A percentile compares a stretch with the other conserved stretches of the same genome.
phyloP scores from a whole-genome alignment of 2,329 filamentous ascomycete species.

The Chalaropsis thielavioides region DNA sequence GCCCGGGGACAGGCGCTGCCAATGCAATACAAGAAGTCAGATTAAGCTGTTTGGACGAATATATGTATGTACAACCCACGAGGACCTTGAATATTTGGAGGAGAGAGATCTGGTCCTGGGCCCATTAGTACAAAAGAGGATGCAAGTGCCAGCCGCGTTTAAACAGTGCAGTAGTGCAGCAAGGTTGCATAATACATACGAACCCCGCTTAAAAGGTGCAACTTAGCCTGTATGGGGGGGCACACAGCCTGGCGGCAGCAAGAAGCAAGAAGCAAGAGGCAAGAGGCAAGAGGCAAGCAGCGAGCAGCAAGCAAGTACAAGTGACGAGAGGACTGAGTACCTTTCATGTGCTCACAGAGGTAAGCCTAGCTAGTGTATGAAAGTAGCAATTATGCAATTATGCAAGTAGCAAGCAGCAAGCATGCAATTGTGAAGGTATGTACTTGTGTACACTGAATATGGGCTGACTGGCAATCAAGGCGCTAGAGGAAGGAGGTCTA shows the following conservation, averaged over 20 bases:
- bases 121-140: not conserved
- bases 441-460: no score
- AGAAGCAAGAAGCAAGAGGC: not conserved
- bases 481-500: no score
- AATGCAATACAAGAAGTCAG: not conserved
- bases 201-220: not conserved
- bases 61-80: not conserved
- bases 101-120: not conserved
- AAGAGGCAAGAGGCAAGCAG: not conserved
- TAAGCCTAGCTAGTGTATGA: no score
- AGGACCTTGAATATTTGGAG: not conserved
- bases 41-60: not conserved
- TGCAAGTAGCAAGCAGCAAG: not conserved
- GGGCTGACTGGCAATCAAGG: no score
- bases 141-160: not conserved
- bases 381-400: no score
- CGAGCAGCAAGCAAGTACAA: not conserved
- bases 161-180: not conserved
- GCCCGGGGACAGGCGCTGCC: no score
- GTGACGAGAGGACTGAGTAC: no score
- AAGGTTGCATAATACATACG: not conserved
- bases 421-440: no score
- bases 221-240: not conserved
- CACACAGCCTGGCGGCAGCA: not conserved
- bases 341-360: no score